phyloP scores from a whole-genome alignment of 2,329 filamentous ascomycete genomes.

The Aspergillus pseudoterreus region DNA sequence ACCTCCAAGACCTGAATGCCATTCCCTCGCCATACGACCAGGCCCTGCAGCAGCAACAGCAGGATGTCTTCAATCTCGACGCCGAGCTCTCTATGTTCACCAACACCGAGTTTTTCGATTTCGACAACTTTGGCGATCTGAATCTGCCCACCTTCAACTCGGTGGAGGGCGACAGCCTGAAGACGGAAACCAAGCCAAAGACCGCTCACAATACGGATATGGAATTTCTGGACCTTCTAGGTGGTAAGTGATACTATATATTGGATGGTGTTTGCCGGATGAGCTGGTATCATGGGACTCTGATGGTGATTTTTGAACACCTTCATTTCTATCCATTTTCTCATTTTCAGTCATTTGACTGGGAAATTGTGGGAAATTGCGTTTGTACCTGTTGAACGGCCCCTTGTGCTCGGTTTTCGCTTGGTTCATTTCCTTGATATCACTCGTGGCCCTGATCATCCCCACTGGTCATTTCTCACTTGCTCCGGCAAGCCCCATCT shows the following conservation, averaged over 20 bases:
- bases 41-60: slow-evolving; percentile 52
- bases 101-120: slow-evolving; percentile 78
- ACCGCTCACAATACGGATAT: slow-evolving; percentile 28
- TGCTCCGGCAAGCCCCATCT: not conserved
- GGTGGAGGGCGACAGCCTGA: slow-evolving; percentile 26
- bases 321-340: not conserved
- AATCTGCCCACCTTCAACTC: slow-evolving; percentile 31
- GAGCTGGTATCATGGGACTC: slow-evolving; percentile 1
- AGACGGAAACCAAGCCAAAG: slow-evolving; percentile 19
- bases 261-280: not conserved
- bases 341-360: not conserved
- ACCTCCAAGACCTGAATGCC: slow-evolving; percentile 80
- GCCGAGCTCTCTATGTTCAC: slow-evolving; percentile 75
- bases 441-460: not conserved
- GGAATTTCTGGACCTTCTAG: slow-evolving; percentile 41
- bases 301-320: not conserved
- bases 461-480: not conserved
- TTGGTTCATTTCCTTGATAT: not conserved
- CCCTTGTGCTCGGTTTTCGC: slow-evolving; percentile 3
- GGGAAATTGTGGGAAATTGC: not conserved
- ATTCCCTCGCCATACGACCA: slow-evolving; percentile 63
- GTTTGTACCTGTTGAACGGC: not conserved
- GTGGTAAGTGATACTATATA: slow-evolving; percentile 33
- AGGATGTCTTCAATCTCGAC: slow-evolving; percentile 62
- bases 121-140: slow-evolving; percentile 51